phyloP scores from a whole-genome alignment of 1,284 basidiomycete species.

The Spongispora temasekensis region DNA sequence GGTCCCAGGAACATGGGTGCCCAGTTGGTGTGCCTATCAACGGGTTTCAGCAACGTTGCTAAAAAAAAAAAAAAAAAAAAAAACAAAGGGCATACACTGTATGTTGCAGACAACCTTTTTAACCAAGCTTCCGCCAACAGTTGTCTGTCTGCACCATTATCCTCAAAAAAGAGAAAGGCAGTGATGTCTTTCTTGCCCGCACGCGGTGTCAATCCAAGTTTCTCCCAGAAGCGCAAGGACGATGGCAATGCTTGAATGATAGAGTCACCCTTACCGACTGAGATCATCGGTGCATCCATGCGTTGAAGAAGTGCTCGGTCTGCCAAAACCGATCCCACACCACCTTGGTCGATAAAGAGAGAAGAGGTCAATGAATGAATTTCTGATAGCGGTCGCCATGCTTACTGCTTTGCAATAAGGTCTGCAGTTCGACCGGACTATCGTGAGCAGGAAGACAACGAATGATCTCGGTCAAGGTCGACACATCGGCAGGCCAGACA shows the following conservation, averaged over 20 bases:
- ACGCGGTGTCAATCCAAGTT: conserved; percentile 70
- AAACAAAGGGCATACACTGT: conserved; percentile 50
- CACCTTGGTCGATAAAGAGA: conserved; percentile 3
- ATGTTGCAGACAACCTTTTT: conserved; percentile 48
- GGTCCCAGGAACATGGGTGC: conserved; percentile 53
- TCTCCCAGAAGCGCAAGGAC: conserved; percentile 80
- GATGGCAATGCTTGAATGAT: conserved; percentile 65
- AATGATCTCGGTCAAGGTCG: conserved; percentile 40
- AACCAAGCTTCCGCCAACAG: conserved; percentile 60
- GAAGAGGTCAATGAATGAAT: conserved; percentile 2
- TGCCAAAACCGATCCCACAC: neutral
- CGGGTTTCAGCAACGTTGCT: conserved; percentile 10
- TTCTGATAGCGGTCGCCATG: neutral
- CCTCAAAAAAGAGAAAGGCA: conserved; percentile 70
- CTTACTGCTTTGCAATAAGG: conserved; percentile 44
- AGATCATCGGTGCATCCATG: conserved; percentile 57
- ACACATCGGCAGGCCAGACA: conserved; percentile 59
- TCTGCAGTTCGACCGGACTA: conserved; percentile 28
- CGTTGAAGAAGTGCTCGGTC: conserved; percentile 33
- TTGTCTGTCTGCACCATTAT: conserved; percentile 47
- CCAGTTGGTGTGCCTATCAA: conserved; percentile 61
- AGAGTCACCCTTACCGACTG: conserved; percentile 61
- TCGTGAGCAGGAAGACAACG: conserved; percentile 26
- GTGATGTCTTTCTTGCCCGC: conserved; percentile 69
- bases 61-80: neutral